phyloP scores from a whole-genome alignment of 2,329 filamentous ascomycete genomes.

The Colletotrichum abscissum region DNA sequence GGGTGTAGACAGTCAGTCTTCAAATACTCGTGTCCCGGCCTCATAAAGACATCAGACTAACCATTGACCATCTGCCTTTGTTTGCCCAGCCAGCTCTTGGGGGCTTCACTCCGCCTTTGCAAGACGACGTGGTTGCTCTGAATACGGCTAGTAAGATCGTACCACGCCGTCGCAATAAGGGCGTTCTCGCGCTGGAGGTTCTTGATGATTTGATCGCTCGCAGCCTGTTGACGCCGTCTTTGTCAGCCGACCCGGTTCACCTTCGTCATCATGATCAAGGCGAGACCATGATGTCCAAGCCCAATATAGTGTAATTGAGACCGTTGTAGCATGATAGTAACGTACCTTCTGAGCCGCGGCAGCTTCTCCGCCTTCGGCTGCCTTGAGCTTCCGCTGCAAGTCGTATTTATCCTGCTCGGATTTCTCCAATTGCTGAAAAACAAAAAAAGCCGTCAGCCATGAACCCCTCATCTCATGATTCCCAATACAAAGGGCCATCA shows the following conservation, averaged over 20 bases:
- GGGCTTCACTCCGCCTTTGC: slow-evolving; percentile 78
- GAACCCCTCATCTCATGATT: not conserved
- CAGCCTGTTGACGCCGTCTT: slow-evolving; percentile 50
- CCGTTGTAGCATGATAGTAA: slow-evolving; percentile 32
- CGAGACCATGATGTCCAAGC: not conserved
- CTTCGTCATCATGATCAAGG: not conserved
- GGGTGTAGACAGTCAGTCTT: slow-evolving; percentile 6
- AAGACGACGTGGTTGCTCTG: slow-evolving; percentile 87
- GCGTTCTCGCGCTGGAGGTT: slow-evolving; percentile 82
- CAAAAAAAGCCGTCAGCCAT: slow-evolving; percentile 38
- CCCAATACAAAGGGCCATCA: not conserved
- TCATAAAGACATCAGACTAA: slow-evolving; percentile 42
- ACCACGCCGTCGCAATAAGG: slow-evolving; percentile 87
- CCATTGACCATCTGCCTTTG: slow-evolving; percentile 79
- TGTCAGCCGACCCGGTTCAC: not conserved
- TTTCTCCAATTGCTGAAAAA: slow-evolving; percentile 66
- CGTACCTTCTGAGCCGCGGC: slow-evolving; percentile 65
- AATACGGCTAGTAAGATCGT: slow-evolving; percentile 80
- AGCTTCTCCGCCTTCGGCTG: slow-evolving; percentile 60
- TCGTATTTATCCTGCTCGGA: slow-evolving; percentile 67
- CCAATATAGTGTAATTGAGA: not conserved
- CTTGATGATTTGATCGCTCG: slow-evolving; percentile 67
- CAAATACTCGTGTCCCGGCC: not conserved
- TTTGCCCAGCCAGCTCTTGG: slow-evolving; percentile 86
- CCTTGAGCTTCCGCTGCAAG: slow-evolving; percentile 65